Percentiles rank a stretch among this genome's conserved stretches.
Evolutionary conservation across 2,329 filamentous ascomycete genomes (phyloP).

Genomic region (Venturiaceae sp.): DNA sequence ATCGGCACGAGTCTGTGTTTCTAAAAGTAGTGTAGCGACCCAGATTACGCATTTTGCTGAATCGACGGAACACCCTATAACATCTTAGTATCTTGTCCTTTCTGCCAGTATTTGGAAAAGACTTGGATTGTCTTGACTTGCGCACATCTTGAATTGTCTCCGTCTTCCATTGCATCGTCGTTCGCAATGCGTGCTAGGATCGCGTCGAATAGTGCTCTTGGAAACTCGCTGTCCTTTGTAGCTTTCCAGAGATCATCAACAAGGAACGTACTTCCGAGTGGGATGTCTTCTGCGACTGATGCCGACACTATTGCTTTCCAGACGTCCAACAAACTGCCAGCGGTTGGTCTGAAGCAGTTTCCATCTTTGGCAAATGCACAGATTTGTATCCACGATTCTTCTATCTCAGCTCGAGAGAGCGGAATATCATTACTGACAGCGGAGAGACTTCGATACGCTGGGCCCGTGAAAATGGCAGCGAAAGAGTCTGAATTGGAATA

Average conservation of each 20-base stretch:
- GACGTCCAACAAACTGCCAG: slow-evolving; percentile 34
- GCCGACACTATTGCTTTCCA: slow-evolving; percentile 37
- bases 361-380: slow-evolving; percentile 41
- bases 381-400: slow-evolving; percentile 38
- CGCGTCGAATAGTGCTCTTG: slow-evolving; percentile 23
- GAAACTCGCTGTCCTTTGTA: slow-evolving; percentile 27
- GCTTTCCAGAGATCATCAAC: slow-evolving; percentile 20
- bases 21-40: slow-evolving; percentile 30
- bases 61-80: slow-evolving; percentile 6
- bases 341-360: slow-evolving; percentile 36
- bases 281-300: slow-evolving; percentile 29
- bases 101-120: background rate
- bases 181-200: slow-evolving; percentile 24
- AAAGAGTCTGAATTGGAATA: slow-evolving; percentile 21
- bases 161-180: background rate
- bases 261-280: slow-evolving; percentile 28
- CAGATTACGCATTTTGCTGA: slow-evolving; percentile 17
- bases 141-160: slow-evolving; percentile 15
- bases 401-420: slow-evolving; percentile 41
- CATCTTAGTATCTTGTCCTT: background rate
- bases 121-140: too few relatives aligned
- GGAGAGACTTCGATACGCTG: slow-evolving; percentile 24
- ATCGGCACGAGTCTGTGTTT: slow-evolving; percentile 24
- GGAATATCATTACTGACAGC: slow-evolving; percentile 32
- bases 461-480: slow-evolving; percentile 17